phyloP scores from a whole-genome alignment of 495 filamentous ascomycete species.

The Jackrogersella minutella region DNA sequence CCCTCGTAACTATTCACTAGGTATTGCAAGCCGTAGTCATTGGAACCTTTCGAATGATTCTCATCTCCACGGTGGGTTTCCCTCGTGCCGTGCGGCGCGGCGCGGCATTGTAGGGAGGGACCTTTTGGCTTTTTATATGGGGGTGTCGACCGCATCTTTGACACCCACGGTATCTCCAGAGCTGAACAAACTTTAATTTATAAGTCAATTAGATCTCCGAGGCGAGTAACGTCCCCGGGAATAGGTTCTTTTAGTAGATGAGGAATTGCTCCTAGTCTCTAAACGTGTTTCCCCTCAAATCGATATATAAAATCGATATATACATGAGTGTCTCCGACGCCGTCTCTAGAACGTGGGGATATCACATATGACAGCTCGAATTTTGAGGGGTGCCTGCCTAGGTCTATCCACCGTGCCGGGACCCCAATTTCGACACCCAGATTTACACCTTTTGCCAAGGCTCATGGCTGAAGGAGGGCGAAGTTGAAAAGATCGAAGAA shows the following conservation, averaged over 20 bases:
- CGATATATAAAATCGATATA: background rate
- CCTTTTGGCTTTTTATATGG: slow-evolving; percentile 5
- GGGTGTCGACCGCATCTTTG: slow-evolving; percentile 1
- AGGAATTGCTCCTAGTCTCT: background rate
- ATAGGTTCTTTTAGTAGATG: too few relatives aligned
- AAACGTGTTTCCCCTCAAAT: background rate
- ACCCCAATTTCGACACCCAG: too few relatives aligned
- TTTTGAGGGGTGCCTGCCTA: too few relatives aligned
- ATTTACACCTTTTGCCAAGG: too few relatives aligned
- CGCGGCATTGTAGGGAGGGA: background rate
- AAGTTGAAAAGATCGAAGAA: too few relatives aligned
- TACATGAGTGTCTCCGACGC: background rate
- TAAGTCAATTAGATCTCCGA: too few relatives aligned
- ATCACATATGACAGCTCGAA: background rate
- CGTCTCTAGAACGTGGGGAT: background rate
- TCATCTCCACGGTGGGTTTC: background rate
- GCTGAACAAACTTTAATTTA: too few relatives aligned
- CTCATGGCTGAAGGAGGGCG: too few relatives aligned
- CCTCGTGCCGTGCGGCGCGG: background rate
- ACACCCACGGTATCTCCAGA: too few relatives aligned
- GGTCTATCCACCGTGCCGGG: too few relatives aligned
- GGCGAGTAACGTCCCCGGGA: too few relatives aligned
- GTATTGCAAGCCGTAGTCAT: background rate
- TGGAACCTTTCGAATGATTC: slow-evolving; percentile 1
- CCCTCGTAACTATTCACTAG: too few relatives aligned